A percentile compares a stretch with the other conserved stretches of the same genome.
Evolutionary conservation across 1,139 yeast genomes (phyloP).

Genomic region (Debaryomycetaceae sp.): DNA sequence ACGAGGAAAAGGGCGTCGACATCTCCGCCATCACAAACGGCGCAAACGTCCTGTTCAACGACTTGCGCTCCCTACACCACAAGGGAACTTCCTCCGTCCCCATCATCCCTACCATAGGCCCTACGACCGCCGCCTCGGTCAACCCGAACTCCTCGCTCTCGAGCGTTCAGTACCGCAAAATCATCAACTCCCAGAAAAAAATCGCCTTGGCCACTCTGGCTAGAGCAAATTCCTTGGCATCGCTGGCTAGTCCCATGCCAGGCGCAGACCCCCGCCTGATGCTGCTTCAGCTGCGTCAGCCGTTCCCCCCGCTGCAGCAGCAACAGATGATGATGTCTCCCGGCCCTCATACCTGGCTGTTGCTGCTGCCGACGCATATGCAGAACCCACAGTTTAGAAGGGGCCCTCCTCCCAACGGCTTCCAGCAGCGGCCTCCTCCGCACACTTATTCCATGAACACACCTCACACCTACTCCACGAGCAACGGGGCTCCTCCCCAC

Average conservation of each 20-base stretch:
- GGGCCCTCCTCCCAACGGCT: too few relatives aligned
- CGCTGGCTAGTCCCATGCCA: constrained; percentile 18
- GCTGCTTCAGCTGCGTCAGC: neutral
- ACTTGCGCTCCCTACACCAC: constrained; percentile 50
- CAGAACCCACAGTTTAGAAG: too few relatives aligned
- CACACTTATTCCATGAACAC: too few relatives aligned
- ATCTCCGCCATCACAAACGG: constrained; percentile 30
- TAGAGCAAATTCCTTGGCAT: constrained; percentile 32
- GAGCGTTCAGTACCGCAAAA: constrained; percentile 57
- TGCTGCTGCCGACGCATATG: too few relatives aligned
- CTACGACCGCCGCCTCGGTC: constrained; percentile 6
- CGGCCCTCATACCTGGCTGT: too few relatives aligned
- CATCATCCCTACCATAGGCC: constrained; percentile 51
- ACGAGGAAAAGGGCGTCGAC: constrained; percentile 44
- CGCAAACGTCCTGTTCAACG: constrained; percentile 46
- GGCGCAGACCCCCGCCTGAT: constrained; percentile 26
- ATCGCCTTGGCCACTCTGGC: constrained; percentile 39
- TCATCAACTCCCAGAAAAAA: constrained; percentile 59
- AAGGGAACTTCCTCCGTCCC: constrained; percentile 54
- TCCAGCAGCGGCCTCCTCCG: too few relatives aligned
- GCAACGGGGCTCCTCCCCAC: too few relatives aligned
- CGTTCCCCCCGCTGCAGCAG: too few relatives aligned
- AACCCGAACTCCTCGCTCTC: constrained; percentile 14
- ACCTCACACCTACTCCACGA: too few relatives aligned
- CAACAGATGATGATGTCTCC: too few relatives aligned